phyloP scores from a whole-genome alignment of 2,329 filamentous ascomycete genomes.

The Ceratocystiopsis sp. region DNA sequence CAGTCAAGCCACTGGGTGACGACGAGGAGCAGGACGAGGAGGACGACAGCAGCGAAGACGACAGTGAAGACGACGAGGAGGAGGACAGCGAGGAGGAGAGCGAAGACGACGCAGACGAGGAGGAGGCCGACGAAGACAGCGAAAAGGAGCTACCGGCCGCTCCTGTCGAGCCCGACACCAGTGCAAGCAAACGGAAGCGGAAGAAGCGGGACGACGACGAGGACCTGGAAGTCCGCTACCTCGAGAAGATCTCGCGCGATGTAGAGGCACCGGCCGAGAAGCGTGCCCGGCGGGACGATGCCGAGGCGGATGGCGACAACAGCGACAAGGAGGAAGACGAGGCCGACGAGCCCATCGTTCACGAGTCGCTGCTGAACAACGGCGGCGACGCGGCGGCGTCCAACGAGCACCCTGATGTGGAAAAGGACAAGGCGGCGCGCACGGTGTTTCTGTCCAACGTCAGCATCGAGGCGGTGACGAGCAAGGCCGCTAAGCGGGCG shows the following conservation, averaged over 20 bases:
- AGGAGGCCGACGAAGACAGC: constrained; percentile 6
- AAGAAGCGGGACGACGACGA: constrained; percentile 43
- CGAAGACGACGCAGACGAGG: constrained; percentile 20
- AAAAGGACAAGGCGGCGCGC: constrained; percentile 70
- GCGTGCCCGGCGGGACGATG: constrained; percentile 25
- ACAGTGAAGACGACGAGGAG: constrained; percentile 15
- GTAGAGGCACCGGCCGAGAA: constrained; percentile 28
- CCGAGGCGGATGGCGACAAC: constrained; percentile 15
- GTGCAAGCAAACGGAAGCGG: constrained; percentile 47
- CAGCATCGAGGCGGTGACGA: constrained; percentile 63
- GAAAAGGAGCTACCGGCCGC: constrained; percentile 14
- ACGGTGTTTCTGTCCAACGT: constrained; percentile 93
- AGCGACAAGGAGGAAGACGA: constrained; percentile 12
- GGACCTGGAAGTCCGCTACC: constrained; percentile 52
- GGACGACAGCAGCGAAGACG: not conserved
- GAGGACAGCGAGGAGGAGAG: constrained; percentile 16
- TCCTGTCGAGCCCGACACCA: constrained; percentile 25
- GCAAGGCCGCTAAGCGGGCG: constrained; percentile 62
- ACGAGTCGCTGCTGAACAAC: constrained; percentile 36
- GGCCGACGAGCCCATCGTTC: constrained; percentile 26
- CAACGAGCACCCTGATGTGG: constrained; percentile 29
- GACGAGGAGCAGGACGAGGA: constrained; percentile 4
- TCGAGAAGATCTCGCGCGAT: constrained; percentile 43
- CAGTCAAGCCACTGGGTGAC: constrained; percentile 3
- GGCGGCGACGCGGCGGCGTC: constrained; percentile 20